Percentiles rank a stretch among this genome's conserved stretches.
Evolutionary conservation across 768 basidiomycete species (phyloP).

Genomic region (Ephemerocybe angulata): DNA sequence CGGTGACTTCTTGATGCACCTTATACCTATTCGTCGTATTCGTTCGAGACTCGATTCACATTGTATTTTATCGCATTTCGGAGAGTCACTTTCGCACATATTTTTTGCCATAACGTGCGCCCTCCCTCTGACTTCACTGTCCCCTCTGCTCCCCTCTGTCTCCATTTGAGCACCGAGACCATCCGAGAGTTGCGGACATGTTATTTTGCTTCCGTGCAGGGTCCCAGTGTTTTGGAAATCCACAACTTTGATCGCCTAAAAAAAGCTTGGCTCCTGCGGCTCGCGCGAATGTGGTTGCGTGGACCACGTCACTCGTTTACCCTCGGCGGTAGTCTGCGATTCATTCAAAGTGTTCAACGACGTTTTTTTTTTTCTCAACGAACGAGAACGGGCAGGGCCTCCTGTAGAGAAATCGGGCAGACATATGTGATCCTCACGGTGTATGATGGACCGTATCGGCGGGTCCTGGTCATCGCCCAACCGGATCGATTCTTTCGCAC

Average conservation of each 20-base stretch:
- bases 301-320: no score
- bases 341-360: no score
- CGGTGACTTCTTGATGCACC: background rate
- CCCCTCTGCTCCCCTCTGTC: background rate
- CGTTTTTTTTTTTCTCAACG: no score
- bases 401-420: background rate
- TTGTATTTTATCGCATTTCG: no score
- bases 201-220: conserved; percentile 5
- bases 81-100: background rate
- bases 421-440: background rate
- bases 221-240: background rate
- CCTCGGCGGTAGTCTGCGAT: no score
- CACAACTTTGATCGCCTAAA: background rate
- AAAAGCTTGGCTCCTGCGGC: background rate
- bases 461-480: background rate
- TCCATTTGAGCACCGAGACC: conserved; percentile 8
- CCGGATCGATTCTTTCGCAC: conserved; percentile 2
- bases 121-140: background rate
- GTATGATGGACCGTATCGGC: background rate
- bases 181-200: conserved; percentile 11
- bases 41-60: background rate
- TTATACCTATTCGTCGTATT: conserved; percentile 5
- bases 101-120: background rate
- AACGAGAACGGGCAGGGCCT: no score
- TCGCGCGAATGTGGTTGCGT: no score